Evolutionary conservation across 129 eudicot species (phyloP), one percentile per base, ranked within the genome.

Genomic region (Erigeron canadensis): DNA sequence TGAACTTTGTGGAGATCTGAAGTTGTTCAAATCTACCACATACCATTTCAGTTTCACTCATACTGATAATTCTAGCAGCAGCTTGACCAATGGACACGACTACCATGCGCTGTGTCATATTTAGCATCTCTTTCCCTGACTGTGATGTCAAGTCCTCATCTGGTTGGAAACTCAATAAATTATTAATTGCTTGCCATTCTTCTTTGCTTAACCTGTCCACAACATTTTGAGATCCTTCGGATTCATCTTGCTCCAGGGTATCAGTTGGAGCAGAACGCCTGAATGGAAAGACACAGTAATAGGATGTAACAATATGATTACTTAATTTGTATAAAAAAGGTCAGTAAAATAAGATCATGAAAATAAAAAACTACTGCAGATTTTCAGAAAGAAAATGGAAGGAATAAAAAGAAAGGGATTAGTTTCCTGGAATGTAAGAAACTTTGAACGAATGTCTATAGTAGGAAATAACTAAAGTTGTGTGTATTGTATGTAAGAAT

Each of bases 1-100:
- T 95, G 51, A 90, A 88, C 85, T 95, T 95, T 15, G 97, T 75
- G 67, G 88, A 87, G 47, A 90, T 88, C 41, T 82, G 72, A 63
- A 95, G 91, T 79, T 90, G 94, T 81, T 90, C 99, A 83, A 95
- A 95, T 83, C 91, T 86, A 79, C 99, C 99, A 80, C 97, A 87
- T 39, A 86, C 81, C 53, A 95, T 85, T 84, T 95, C 99, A 13
- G 85, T 86, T 43, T 78, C 80, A 73, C 79, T 67, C 17, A 84
- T 54, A 81, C 82, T 79, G 43, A 95, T 71, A 9, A 95, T 95
- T 80, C 95, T 86, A 15, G 99, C 95, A 77, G 96, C 96, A 71
- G 97, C 97, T 74, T 80, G 93, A 77, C 94, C 81, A 65, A 95
- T 79, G 8, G 96, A 87, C 48, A 95, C 96, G 73, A 78, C 64